A percentile compares a stretch with the other conserved stretches of the same genome.
Conservation (phyloP, 2,329 filamentous ascomycete genomes). For the Ophiocordyceps camponoti-leonardi region DNA sequence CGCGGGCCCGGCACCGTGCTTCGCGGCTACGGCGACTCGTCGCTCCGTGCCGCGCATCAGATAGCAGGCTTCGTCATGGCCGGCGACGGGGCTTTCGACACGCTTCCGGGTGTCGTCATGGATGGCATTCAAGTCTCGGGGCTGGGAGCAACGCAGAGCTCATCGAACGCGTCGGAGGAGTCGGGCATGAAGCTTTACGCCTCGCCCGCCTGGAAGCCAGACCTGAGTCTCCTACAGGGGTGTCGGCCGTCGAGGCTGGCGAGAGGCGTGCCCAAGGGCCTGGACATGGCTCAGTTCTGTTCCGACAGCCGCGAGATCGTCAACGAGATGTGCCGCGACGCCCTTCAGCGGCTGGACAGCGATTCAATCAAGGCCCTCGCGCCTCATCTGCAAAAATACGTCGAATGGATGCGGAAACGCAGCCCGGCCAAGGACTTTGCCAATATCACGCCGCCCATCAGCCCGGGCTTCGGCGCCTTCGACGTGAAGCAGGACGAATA, state of each 20-base stretch:
- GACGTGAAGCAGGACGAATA: neutral
- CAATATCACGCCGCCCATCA: neutral
- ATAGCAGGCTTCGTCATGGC: neutral
- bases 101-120: neutral
- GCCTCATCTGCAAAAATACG: constrained; percentile 1
- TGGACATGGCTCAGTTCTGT: neutral
- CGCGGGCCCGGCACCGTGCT: neutral
- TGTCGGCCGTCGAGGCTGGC: neutral
- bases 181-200: neutral
- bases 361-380: neutral
- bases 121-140: neutral
- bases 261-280: neutral
- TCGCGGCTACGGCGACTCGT: neutral
- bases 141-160: neutral
- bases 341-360: neutral
- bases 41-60: neutral
- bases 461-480: neutral
- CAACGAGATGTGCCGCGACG: neutral
- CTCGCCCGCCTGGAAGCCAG: neutral
- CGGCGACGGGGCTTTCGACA: neutral
- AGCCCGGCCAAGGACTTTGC: neutral
- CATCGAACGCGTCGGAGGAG: neutral
- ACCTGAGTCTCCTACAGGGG: neutral
- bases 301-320: neutral
- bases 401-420: neutral